Evolutionary conservation across 495 filamentous ascomycete genomes (phyloP), one percentile per base, ranked within the genome.

Genomic region (Ascobolus immersus): DNA sequence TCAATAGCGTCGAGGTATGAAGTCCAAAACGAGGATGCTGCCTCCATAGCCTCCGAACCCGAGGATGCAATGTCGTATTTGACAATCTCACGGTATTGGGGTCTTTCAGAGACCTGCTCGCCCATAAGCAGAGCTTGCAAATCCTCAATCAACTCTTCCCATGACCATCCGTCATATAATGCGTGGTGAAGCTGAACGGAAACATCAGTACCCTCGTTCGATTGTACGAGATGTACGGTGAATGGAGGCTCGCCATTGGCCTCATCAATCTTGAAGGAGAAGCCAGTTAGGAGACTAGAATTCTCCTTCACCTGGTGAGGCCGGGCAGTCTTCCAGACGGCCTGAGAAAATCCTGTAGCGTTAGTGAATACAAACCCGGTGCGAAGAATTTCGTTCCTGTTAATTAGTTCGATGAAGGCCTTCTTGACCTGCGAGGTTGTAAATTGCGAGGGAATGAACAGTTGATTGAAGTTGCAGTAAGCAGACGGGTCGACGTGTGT

Each of bases 91-190:
- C 55, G 37, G 39, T 64, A 77, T 32, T 62, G 57, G 3, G 71
- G 65, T 33, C 67, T 53, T 1, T 43, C 2, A 0, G 31, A n/a
- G 1, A 47, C 9, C 39, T 3, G 1, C 41, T 31, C 21, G 8
- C 50, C 50, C 17, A 26, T 40, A 33, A 58, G 45, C 3, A 67
- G 42, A 5, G 37, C 40, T 20, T 57, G 47, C 2, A 89, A 55
- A 43, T 84, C 75, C 3, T 57, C 52, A 14, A 78, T 44, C 0
- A 86, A 48, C 21, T 79, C 50, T 34, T 84, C 77, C 44, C 76
- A 60, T 4, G 73, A 77, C 78, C 78, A 89, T 4, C 76, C 78
- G 44, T 89, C 78, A 42, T 86, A 86, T 0, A 82, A 45, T 0
- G 72, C 65, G 52, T 89, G 78, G 39, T 84, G 73, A 19, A 89